These are phyloP conservation scores for Ajuga chamaepitys DNA, from an alignment of 257 asterid species.

Conservation along the genomic window DNA sequence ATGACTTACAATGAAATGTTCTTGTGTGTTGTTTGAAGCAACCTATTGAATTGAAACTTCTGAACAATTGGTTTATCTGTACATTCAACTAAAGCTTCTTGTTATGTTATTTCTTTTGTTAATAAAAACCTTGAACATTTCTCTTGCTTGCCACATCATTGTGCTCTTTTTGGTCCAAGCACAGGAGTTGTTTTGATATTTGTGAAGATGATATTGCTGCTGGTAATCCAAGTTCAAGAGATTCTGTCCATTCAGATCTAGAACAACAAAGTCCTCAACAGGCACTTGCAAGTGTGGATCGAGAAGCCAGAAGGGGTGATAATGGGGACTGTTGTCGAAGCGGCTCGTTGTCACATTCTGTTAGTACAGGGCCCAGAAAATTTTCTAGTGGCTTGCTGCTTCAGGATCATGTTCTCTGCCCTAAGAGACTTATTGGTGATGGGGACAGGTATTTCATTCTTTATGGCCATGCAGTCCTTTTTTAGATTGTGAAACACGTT, in stretches of 20 bases:
- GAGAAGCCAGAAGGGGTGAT: slow-evolving; percentile 41
- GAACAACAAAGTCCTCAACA: slow-evolving; percentile 35
- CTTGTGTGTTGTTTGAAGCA: not conserved
- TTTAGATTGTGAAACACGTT: not conserved
- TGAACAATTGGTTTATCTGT: not conserved
- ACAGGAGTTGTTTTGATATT: slow-evolving; percentile 88
- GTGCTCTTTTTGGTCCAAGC: slow-evolving; percentile 4
- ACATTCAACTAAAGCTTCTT: not conserved
- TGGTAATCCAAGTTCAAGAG: slow-evolving; percentile 61
- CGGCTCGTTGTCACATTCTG: slow-evolving; percentile 41
- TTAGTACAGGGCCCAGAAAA: slow-evolving; percentile 41
- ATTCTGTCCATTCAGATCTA: slow-evolving; percentile 39
- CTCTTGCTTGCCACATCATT: not conserved
- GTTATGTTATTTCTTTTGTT: not conserved
- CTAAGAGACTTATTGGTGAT: slow-evolving; percentile 46
- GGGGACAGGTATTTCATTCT: slow-evolving; percentile 56
- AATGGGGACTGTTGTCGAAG: slow-evolving; percentile 37
- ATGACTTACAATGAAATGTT: not conserved
- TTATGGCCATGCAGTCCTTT: not conserved
- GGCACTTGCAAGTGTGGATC: slow-evolving; percentile 29
- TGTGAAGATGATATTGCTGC: slow-evolving; percentile 58
- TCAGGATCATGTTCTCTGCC: slow-evolving; percentile 53
- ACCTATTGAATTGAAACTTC: not conserved
- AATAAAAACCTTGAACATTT: slow-evolving; percentile 4
- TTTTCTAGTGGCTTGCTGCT: slow-evolving; percentile 48